These are phyloP conservation scores for Phytophthora ohioensis DNA, from an alignment of 352 stramenopile species.

Conservation along the genomic window DNA sequence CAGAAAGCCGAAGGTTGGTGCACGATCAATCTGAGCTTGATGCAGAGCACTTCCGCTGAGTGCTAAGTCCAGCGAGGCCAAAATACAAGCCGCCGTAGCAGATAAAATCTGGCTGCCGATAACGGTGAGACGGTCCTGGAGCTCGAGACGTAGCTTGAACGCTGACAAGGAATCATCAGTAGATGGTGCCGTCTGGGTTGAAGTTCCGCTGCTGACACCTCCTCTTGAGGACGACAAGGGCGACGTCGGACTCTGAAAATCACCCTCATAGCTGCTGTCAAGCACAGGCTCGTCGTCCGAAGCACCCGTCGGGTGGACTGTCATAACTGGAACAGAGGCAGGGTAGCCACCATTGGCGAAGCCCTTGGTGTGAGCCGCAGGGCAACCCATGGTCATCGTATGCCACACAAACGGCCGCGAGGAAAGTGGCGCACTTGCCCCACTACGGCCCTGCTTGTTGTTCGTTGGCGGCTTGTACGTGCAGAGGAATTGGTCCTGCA, in stretches of 20 bases:
- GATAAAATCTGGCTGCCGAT: constrained; percentile 83
- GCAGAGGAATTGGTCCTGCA: constrained; percentile 86
- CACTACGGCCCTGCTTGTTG: constrained; percentile 22
- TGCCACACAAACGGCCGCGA: constrained; percentile 74
- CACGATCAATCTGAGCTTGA: constrained; percentile 62
- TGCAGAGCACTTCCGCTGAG: constrained; percentile 64
- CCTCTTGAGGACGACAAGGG: constrained; percentile 33
- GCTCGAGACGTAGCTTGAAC: constrained; percentile 75
- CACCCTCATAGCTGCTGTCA: constrained; percentile 31
- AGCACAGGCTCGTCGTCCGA: constrained; percentile 45
- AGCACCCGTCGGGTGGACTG: constrained; percentile 35
- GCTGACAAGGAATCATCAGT: constrained; percentile 54
- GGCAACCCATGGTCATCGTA: constrained; percentile 89
- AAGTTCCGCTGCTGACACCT: constrained; percentile 4
- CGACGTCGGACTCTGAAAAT: constrained; percentile 44
- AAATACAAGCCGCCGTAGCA: constrained; percentile 68
- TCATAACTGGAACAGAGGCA: constrained; percentile 23
- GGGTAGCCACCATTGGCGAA: constrained; percentile 79
- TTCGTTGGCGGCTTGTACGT: constrained; percentile 50
- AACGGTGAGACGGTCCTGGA: constrained; percentile 75
- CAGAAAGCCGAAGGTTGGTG: constrained; percentile 67
- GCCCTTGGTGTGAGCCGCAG: constrained; percentile 81
- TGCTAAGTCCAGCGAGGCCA: constrained; percentile 75
- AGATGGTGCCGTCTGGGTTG: constrained; percentile 24
- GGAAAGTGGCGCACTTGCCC: constrained; percentile 23